These are phyloP conservation scores for Syncephalis fuscata DNA, from an alignment of 371 early-diverging fungal species.

Conservation along the genomic window DNA sequence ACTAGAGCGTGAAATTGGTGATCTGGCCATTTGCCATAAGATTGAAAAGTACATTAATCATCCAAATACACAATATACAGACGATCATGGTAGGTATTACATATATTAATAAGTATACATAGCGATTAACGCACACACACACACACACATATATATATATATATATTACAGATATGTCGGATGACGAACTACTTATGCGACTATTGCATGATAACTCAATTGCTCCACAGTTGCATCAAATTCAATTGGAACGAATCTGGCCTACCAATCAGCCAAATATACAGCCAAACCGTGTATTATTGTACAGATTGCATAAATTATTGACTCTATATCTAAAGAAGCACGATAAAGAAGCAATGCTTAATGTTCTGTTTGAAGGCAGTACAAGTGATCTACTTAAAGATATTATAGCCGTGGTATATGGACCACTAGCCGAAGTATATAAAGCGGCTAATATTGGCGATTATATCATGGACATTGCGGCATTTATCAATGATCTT, in stretches of 20 bases:
- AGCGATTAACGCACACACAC: no score
- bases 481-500: conserved; percentile 35
- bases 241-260: not conserved
- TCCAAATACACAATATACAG: no score
- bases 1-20: no score
- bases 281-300: conserved; percentile 8
- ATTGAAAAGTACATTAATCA: no score
- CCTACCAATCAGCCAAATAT: not conserved
- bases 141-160: no score
- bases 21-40: no score
- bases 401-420: conserved; percentile 41
- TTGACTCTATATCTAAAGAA: conserved; percentile 27
- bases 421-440: conserved; percentile 40
- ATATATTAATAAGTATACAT: no score
- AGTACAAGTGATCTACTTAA: conserved; percentile 40
- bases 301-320: conserved; percentile 22
- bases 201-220: not conserved
- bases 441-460: conserved; percentile 46
- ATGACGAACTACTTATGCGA: not conserved
- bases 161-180: not conserved
- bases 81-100: no score
- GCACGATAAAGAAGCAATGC: conserved; percentile 33
- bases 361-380: conserved; percentile 37
- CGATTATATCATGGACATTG: conserved; percentile 33
- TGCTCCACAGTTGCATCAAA: not conserved